Evolutionary conservation across 176 grass and related monocot species (phyloP).

Genomic region (Triticum monococcum): DNA sequence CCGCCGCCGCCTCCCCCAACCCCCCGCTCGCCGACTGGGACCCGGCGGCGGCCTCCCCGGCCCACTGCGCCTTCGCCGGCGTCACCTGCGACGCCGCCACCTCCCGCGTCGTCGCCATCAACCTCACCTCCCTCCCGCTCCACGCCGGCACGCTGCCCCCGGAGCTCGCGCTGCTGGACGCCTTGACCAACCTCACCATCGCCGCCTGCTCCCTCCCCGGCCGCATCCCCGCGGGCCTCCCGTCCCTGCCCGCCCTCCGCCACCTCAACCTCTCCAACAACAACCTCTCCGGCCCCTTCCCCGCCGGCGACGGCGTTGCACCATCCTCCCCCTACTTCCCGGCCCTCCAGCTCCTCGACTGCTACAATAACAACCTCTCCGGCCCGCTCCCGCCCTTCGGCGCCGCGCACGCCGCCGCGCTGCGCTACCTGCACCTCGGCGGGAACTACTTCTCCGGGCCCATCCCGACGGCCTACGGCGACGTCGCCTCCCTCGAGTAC

Average conservation of each 20-base stretch:
- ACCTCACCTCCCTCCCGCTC: slow-evolving; percentile 49
- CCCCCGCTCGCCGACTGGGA: slow-evolving; percentile 65
- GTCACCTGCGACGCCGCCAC: slow-evolving; percentile 49
- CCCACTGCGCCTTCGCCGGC: slow-evolving; percentile 62
- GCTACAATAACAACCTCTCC: slow-evolving; percentile 87
- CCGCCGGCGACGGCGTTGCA: accelerated
- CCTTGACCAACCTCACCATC: slow-evolving; percentile 69
- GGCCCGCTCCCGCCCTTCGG: slow-evolving; percentile 49
- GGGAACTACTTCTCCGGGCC: slow-evolving; percentile 76
- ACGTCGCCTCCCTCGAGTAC: slow-evolving; percentile 51
- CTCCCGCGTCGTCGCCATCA: slow-evolving; percentile 54
- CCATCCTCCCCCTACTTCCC: slow-evolving; percentile 25
- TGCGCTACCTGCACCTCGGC: slow-evolving; percentile 73
- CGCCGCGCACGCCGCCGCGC: not conserved
- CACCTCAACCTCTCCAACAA: slow-evolving; percentile 88
- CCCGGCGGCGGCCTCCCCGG: slow-evolving; percentile 2
- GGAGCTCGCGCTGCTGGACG: slow-evolving; percentile 47
- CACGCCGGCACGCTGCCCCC: slow-evolving; percentile 34
- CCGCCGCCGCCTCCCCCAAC: not conserved
- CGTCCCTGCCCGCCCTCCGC: slow-evolving; percentile 41
- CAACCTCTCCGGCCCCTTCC: slow-evolving; percentile 40
- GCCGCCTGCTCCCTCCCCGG: slow-evolving; percentile 43
- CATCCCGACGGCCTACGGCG: slow-evolving; percentile 59
- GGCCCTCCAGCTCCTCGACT: slow-evolving; percentile 50
- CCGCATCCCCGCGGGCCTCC: slow-evolving; percentile 24